A percentile compares a stretch with the other conserved stretches of the same genome.
These are phyloP conservation scores for Russula foetens DNA, from an alignment of 768 basidiomycete genomes.

Conservation along the genomic window DNA sequence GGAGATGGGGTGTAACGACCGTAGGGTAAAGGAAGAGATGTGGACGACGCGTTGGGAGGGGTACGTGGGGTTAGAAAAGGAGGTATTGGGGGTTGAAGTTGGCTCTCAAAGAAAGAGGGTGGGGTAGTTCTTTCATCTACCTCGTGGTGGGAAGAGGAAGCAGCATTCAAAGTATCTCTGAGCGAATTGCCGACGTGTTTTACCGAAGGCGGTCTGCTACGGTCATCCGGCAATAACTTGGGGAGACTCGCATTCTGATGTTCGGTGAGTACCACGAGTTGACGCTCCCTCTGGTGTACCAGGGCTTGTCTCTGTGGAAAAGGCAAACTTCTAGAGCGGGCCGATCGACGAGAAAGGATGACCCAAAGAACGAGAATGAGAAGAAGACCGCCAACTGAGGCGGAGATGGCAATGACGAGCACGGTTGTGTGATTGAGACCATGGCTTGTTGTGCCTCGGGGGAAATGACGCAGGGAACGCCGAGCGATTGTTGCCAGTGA, in stretches of 20 bases:
- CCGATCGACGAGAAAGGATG: constrained; percentile 29
- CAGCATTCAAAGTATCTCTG: not conserved
- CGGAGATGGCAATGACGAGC: constrained; percentile 43
- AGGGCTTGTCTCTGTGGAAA: constrained; percentile 60
- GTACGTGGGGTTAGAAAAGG: not conserved
- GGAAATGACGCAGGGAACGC: not conserved
- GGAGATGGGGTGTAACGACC: not conserved
- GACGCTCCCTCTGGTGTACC: constrained; percentile 50
- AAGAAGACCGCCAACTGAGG: constrained; percentile 34
- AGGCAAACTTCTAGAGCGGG: constrained; percentile 33
- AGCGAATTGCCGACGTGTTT: constrained; percentile 15
- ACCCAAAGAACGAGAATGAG: constrained; percentile 32
- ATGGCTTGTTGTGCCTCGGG: not conserved
- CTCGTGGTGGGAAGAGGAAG: constrained; percentile 18
- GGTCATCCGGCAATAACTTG: constrained; percentile 24
- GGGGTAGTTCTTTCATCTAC: not conserved
- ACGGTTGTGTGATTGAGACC: constrained; percentile 30
- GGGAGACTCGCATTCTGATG: constrained; percentile 19
- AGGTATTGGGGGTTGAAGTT: constrained; percentile 4
- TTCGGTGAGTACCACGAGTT: constrained; percentile 35
- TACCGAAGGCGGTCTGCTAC: constrained; percentile 31
- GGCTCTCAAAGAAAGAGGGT: not conserved
- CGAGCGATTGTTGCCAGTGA: not conserved
- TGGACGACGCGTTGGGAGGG: not conserved
- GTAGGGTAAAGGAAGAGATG: constrained; percentile 3